These are phyloP conservation scores for Mimosa pudica DNA, from an alignment of 306 rosid species.

Conservation along the genomic window DNA sequence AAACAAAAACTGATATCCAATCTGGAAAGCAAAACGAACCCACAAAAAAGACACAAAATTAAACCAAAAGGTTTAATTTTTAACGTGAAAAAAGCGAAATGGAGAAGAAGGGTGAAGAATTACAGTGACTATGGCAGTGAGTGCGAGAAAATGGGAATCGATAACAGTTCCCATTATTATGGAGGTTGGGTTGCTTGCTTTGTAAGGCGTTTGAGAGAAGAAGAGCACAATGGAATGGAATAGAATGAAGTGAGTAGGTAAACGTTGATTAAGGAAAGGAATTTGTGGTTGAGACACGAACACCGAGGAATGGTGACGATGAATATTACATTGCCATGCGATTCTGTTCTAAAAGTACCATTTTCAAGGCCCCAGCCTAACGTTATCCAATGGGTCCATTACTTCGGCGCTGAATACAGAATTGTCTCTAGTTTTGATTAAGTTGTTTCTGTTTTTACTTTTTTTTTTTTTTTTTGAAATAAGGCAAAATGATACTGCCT, in stretches of 20 bases:
- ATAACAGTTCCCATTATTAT: conserved; percentile 65
- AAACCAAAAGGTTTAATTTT: neutral
- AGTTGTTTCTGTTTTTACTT: no score
- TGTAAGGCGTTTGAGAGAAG: neutral
- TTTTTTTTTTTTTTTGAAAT: no score
- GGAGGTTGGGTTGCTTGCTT: no score
- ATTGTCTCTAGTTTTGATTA: no score
- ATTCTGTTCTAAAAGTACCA: no score
- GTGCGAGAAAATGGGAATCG: conserved; percentile 81
- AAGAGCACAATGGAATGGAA: neutral
- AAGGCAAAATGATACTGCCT: no score
- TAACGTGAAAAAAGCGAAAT: neutral
- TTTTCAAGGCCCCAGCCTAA: neutral
- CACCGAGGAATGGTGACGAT: conserved; percentile 5
- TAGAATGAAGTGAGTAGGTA: no score
- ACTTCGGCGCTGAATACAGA: neutral
- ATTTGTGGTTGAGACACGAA: conserved; percentile 38
- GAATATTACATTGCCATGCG: no score
- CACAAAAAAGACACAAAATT: neutral
- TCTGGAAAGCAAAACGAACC: conserved; percentile 41
- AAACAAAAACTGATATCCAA: conserved; percentile 74
- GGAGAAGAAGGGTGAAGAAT: conserved; percentile 23
- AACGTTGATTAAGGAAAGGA: neutral
- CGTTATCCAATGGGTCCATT: neutral
- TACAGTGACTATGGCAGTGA: conserved; percentile 90